Evolutionary conservation across 768 basidiomycete genomes (phyloP).

Genomic region (Lyophyllum atratum): DNA sequence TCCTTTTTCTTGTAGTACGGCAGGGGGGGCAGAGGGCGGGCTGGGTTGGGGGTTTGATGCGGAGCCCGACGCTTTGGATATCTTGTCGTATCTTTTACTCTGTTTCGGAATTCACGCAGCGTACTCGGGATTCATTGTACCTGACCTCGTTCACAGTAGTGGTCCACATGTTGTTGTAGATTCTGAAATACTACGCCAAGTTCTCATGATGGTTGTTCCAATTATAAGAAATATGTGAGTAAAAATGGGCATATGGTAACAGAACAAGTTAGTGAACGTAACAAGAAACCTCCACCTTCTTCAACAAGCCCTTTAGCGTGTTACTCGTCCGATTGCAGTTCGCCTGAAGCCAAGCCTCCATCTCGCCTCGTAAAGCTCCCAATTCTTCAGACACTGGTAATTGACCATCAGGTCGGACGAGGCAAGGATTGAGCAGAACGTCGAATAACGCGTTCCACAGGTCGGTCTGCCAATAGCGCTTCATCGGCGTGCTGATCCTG

Average conservation of each 20-base stretch:
- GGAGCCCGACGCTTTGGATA: constrained; percentile 12
- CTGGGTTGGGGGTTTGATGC: background rate
- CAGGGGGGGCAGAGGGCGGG: constrained; percentile 4
- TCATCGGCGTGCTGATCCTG: constrained; percentile 77
- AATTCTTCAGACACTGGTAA: constrained; percentile 79
- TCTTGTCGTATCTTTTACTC: constrained; percentile 22
- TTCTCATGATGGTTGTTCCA: constrained; percentile 8
- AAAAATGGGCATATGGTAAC: background rate
- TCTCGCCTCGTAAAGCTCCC: constrained; percentile 63
- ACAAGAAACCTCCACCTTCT: constrained; percentile 74
- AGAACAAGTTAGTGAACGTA: constrained; percentile 25
- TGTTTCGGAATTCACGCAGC: constrained; percentile 17
- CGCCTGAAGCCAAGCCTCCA: constrained; percentile 84
- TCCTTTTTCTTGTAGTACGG: constrained; percentile 3
- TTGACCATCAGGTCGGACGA: constrained; percentile 53
- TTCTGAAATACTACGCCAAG: constrained; percentile 35
- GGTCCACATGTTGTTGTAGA: constrained; percentile 43
- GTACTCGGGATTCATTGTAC: constrained; percentile 16
- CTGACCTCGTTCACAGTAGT: constrained; percentile 20
- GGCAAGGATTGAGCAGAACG: constrained; percentile 77
- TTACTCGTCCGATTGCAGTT: constrained; percentile 87
- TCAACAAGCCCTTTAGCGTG: constrained; percentile 77
- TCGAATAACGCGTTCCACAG: constrained; percentile 88
- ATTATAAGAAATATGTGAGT: background rate
- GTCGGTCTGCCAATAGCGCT: constrained; percentile 93